Evolutionary conservation across 441 rosid genomes (phyloP).

Genomic region (Euphorbia neoarborescens): DNA sequence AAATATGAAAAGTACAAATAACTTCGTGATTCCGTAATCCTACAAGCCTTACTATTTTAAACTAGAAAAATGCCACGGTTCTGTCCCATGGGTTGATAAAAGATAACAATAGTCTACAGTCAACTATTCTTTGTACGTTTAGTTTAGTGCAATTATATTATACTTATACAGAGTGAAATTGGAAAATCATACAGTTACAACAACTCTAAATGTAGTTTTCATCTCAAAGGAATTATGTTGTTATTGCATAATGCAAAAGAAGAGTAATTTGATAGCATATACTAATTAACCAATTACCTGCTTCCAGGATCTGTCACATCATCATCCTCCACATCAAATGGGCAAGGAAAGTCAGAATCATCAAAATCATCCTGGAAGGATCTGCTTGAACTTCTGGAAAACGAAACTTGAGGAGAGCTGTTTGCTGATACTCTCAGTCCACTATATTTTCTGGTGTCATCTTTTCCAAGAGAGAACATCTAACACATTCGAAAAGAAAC

Average conservation of each 20-base stretch:
- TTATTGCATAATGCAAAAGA: not conserved
- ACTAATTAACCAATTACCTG: constrained; percentile 42
- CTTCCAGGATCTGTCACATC: constrained; percentile 47
- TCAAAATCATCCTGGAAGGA: constrained; percentile 67
- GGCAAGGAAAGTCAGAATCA: constrained; percentile 61
- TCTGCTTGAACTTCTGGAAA: constrained; percentile 68
- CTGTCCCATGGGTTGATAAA: not conserved
- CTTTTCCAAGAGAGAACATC: constrained; percentile 48
- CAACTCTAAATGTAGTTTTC: not conserved
- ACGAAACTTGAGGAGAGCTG: constrained; percentile 47
- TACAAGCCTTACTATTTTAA: too few relatives aligned
- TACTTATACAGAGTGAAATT: not conserved
- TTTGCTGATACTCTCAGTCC: constrained; percentile 42
- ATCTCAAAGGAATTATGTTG: not conserved
- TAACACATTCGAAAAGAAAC: constrained; percentile 21
- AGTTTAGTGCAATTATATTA: not conserved
- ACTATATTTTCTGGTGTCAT: constrained; percentile 40
- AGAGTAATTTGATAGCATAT: constrained; percentile 1
- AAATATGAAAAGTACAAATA: not conserved
- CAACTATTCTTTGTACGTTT: not conserved
- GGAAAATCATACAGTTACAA: not conserved
- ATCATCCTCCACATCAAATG: constrained; percentile 72
- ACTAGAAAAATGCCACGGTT: not conserved
- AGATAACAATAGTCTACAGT: not conserved
- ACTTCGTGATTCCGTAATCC: too few relatives aligned